A percentile compares a stretch with the other conserved stretches of the same genome.
Conservation (phyloP, 1,139 yeast species). For the Sugiyamaella sp. region DNA sequence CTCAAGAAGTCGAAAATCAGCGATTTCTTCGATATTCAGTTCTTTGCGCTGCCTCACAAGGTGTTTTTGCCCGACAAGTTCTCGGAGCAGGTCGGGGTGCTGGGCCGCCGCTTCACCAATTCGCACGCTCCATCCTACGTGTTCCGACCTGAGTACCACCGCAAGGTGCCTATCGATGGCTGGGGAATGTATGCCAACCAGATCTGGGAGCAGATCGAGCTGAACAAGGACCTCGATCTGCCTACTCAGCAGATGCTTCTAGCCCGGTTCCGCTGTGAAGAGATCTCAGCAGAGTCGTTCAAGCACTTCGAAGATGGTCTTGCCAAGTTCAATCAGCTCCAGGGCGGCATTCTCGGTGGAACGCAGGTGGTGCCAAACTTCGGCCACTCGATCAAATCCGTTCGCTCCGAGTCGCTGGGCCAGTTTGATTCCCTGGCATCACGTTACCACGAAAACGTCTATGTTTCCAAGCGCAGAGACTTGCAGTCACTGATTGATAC, state of each 20-base stretch:
- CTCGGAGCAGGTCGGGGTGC: conserved; percentile 56
- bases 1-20: conserved; percentile 55
- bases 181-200: conserved; percentile 92
- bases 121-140: conserved; percentile 41
- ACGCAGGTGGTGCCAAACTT: conserved; percentile 35
- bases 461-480: conserved; percentile 58
- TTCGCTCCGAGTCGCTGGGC: conserved; percentile 47
- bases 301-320: conserved; percentile 51
- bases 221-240: conserved; percentile 88
- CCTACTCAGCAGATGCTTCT: conserved; percentile 96
- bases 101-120: conserved; percentile 61
- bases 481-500: conserved; percentile 45
- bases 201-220: conserved; percentile 93
- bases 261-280: conserved; percentile 94
- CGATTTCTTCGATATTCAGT: conserved; percentile 84
- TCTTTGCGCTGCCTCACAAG: conserved; percentile 84
- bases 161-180: conserved; percentile 89
- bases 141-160: conserved; percentile 75
- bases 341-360: conserved; percentile 31
- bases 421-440: conserved; percentile 71
- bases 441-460: conserved; percentile 68
- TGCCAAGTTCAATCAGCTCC: conserved; percentile 29
- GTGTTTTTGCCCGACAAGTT: conserved; percentile 78
- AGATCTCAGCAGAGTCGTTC: conserved; percentile 61
- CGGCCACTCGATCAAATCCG: conserved; percentile 35